Evolutionary conservation across 345 rosid species (phyloP), one percentile per base, ranked within the genome.

Genomic region (Gossypium rotundifolium): DNA sequence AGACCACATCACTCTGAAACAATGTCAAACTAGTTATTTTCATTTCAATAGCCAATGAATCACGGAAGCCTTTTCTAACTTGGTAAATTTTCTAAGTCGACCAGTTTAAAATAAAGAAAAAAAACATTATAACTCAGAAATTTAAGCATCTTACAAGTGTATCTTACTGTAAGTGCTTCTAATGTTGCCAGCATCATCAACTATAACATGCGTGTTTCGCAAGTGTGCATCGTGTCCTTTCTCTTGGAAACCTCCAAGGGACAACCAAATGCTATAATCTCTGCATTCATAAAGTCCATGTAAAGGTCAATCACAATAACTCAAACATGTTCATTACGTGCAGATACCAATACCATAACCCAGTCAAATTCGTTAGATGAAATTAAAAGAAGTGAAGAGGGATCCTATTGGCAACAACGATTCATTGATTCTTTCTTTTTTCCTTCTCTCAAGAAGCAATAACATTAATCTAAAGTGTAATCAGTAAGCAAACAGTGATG

Each of bases 161-260:
- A 92, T 89, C 84, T 94, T 94, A 74, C 78, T 78, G 52, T 88
- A 94, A 29, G 84, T 85, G 81, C 88, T 89, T 75, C 79, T 83
- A 62, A 94, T 94, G 22, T 83, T 85, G 77, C 95, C 97, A 71
- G 69, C 45, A 65, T 89, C 88, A 84, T 94, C 97, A 9, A 94
- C 83, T 42, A 94, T 80, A 73, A 94, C 91, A 88, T 94, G 97
- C 0, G 98, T 89, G 81, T 94, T 94, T 73, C 88, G 77, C 72
- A 92, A 73, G 74, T 83, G 95, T 0, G 84, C 82, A 66, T 89
- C 95, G 60, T 52, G 75, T 71, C 97, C 95, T 83, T 81, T 91
- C 72, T 92, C 97, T 81, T 94, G 97, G 75, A 92, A 94, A 38
- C 97, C 97, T 67, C 97, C 97, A 73, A 94, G 95, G 18, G 97